Base-by-base conservation (phyloP, 805 yeast species). In the Yarrowia divulgata region DNA sequence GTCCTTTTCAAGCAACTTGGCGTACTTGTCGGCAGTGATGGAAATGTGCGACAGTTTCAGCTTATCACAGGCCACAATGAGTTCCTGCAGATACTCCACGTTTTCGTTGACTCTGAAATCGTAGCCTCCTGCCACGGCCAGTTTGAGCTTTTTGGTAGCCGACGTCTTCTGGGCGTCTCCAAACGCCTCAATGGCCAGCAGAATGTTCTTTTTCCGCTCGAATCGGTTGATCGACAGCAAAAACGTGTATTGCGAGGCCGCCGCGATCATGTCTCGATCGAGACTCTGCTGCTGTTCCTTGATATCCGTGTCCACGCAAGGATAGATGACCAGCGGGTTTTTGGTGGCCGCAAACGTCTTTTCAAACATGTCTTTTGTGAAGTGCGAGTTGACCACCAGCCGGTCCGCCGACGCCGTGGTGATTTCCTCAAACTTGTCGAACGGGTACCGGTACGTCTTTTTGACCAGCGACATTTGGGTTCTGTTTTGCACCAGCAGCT, bases 91-190 rank as follows among this genome's bases (percentile, higher is more conserved):
- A 74, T 91, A 91, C 64, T 84, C 85, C 37, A 86, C 90, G 77
- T 95, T 95, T 76, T 93, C 98, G 0, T 74, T 69, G 0, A 91
- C 90, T 55, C 92, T 79, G 10, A 84, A 73, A 77, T 95, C 99
- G 78, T 88, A 95, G 0, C 99, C 99, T 13, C 99, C 99, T 9
- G 97, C 90, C 46, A 95, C 79, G 1, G 93, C 84, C 67, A 95
- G 82, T n/a, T 73, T 68, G 83, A 81, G 19, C 78, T 75, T 4
- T 23, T 23, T 23, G 29, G 60, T n/a, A n/a, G 73, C n/a, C 76
- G 72, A 29, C 77, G 79, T 1, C 72, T 69, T 1, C 69, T 67
- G 71, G 85, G 83, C 50, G 16, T 80, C 71, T 2, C 88, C 84
- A 77, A 84, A 94, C 0, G 97, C 80, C 52, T 84, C 79, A 23